A percentile compares a stretch with the other conserved stretches of the same genome.
Conservation (phyloP, 2,329 filamentous ascomycete species). For the Claviceps africana region DNA sequence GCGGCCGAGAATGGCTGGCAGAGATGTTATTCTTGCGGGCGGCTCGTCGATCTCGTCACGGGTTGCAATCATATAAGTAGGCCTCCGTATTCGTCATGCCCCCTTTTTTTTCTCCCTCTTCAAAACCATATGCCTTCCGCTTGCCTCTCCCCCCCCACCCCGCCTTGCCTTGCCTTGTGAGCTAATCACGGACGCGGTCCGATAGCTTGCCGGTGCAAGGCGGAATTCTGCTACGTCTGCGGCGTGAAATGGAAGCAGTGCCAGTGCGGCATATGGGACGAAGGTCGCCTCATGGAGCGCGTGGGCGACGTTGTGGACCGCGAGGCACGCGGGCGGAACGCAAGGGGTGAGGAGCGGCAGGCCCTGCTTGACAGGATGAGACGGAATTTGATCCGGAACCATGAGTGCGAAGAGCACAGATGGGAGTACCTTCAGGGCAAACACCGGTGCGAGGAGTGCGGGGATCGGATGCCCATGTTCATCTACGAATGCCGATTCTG, state of each 20-base stretch:
- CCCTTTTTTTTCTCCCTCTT: too few relatives aligned
- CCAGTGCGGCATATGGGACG: slow-evolving; percentile 23
- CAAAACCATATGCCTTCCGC: background rate
- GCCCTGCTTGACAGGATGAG: background rate
- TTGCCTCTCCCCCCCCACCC: background rate
- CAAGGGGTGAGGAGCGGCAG: background rate
- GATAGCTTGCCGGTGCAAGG: slow-evolving; percentile 29
- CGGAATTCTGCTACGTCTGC: slow-evolving; percentile 37
- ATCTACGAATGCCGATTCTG: slow-evolving; percentile 34
- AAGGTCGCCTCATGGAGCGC: slow-evolving; percentile 9
- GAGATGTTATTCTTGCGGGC: slow-evolving; percentile 30
- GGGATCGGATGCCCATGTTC: slow-evolving; percentile 19
- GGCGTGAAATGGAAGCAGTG: slow-evolving; percentile 28
- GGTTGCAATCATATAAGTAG: slow-evolving; percentile 47
- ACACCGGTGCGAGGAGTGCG: slow-evolving; percentile 5
- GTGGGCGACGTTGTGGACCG: background rate
- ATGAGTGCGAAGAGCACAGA: background rate
- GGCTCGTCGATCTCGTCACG: slow-evolving; percentile 31
- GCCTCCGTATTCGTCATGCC: slow-evolving; percentile 11
- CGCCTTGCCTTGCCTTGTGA: background rate
- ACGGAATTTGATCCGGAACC: background rate
- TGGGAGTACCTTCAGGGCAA: background rate
- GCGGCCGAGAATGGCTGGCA: slow-evolving; percentile 35
- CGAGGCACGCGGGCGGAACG: background rate
- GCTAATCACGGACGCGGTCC: background rate